Conservation (phyloP, 2,329 filamentous ascomycete genomes). For the Alternaria triticina region DNA sequence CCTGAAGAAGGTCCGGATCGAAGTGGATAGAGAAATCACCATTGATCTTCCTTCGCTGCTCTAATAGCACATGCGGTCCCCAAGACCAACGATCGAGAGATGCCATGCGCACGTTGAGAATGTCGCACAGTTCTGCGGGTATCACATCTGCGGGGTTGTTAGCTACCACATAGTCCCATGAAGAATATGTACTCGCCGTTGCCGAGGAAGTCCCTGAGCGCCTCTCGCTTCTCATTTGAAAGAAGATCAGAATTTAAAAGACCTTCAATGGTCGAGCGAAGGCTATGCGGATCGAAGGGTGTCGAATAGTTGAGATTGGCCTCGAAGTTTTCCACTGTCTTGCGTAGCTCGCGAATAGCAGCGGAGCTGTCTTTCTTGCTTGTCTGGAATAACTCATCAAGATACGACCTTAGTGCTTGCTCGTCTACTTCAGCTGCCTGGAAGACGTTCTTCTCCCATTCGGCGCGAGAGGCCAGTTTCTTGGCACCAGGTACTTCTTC, state of each 20-base stretch:
- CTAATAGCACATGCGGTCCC: constrained; percentile 36
- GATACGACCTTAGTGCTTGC: constrained; percentile 27
- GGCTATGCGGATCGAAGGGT: constrained; percentile 42
- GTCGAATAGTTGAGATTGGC: constrained; percentile 17
- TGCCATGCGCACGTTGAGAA: constrained; percentile 41
- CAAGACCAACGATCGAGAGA: constrained; percentile 38
- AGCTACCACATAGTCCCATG: background rate
- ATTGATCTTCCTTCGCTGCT: constrained; percentile 39
- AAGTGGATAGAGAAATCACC: constrained; percentile 38
- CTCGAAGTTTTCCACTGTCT: constrained; percentile 30
- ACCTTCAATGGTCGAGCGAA: constrained; percentile 53
- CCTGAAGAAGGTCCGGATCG: constrained; percentile 41
- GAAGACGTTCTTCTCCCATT: constrained; percentile 44
- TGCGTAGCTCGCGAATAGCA: constrained; percentile 24
- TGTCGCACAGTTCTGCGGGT: constrained; percentile 38
- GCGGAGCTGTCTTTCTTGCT: constrained; percentile 24
- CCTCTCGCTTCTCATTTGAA: constrained; percentile 46
- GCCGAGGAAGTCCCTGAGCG: constrained; percentile 40
- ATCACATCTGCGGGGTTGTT: constrained; percentile 26
- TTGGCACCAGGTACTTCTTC: constrained; percentile 41
- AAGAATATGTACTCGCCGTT: constrained; percentile 15
- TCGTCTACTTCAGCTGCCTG: constrained; percentile 33
- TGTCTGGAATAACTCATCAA: constrained; percentile 29
- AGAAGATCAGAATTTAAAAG: constrained; percentile 56
- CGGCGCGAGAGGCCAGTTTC: constrained; percentile 33